These are phyloP conservation scores for Eucalyptus cladocalyx DNA, from an alignment of 345 rosid species.

Conservation along the genomic window DNA sequence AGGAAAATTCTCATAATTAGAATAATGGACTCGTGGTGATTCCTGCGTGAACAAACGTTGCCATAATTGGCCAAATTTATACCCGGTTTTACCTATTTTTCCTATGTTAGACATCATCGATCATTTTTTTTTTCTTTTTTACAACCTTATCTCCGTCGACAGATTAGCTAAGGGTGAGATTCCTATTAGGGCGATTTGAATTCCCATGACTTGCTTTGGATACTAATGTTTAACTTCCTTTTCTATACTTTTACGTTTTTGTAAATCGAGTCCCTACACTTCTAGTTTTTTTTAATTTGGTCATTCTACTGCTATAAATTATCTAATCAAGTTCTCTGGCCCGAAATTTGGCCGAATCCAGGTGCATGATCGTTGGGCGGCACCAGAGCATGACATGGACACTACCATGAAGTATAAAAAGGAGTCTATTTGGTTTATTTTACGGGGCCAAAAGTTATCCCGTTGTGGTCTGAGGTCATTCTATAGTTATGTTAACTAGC, in stretches of 20 bases:
- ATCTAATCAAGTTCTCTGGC: background rate
- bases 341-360: background rate
- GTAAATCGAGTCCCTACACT: background rate
- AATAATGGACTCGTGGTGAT: background rate
- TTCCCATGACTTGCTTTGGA: background rate
- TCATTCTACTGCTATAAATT: background rate
- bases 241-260: background rate
- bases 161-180: background rate
- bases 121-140: background rate
- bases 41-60: background rate
- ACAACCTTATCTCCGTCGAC: background rate
- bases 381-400: background rate
- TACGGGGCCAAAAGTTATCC: background rate
- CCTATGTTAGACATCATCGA: background rate
- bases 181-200: background rate
- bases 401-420: background rate
- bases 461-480: background rate
- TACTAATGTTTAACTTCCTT: background rate
- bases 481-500: background rate
- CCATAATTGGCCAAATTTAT: background rate
- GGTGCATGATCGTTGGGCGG: background rate
- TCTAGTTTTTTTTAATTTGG: background rate
- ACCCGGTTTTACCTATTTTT: background rate
- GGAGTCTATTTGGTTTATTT: background rate
- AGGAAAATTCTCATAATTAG: background rate